phyloP scores from a whole-genome alignment of 2,329 filamentous ascomycete genomes.

The Lecanicillium sp. region DNA sequence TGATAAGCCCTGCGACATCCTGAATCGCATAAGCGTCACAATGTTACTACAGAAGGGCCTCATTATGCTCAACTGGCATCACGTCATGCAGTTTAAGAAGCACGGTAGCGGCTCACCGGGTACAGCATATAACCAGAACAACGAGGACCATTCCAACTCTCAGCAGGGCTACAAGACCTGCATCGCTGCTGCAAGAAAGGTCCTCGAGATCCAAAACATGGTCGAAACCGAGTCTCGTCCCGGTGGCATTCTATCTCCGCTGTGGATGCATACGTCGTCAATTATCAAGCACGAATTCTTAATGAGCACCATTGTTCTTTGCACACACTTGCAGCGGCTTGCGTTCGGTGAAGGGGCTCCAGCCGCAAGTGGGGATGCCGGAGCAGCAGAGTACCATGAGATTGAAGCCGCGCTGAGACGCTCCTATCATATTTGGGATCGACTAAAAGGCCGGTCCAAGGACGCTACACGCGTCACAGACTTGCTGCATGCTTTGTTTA shows the following conservation, averaged over 20 bases:
- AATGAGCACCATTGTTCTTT: slow-evolving; percentile 7
- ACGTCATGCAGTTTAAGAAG: slow-evolving; percentile 1
- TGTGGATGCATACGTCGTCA: slow-evolving; percentile 6
- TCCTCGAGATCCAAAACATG: slow-evolving; percentile 3
- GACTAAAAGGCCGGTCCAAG: background rate
- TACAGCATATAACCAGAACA: background rate
- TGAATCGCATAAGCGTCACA: slow-evolving; percentile 3
- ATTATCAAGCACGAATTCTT: slow-evolving; percentile 7
- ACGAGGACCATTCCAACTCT: background rate
- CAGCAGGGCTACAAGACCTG: slow-evolving; percentile 1
- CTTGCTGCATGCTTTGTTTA: slow-evolving; percentile 3
- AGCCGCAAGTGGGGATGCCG: background rate
- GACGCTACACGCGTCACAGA: slow-evolving; percentile 4
- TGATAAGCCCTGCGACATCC: slow-evolving; percentile 4
- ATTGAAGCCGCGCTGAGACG: slow-evolving; percentile 4
- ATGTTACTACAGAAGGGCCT: slow-evolving; percentile 7
- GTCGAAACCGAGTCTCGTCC: slow-evolving; percentile 4
- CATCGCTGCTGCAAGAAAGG: slow-evolving; percentile 2
- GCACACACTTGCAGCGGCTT: slow-evolving; percentile 7
- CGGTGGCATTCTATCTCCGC: slow-evolving; percentile 6
- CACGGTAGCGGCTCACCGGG: slow-evolving; percentile 1
- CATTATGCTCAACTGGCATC: slow-evolving; percentile 6
- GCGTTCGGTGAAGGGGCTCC: background rate
- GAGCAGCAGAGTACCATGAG: background rate
- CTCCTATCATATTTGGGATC: slow-evolving; percentile 4